Base-by-base conservation (phyloP, 2,329 filamentous ascomycete genomes). In the Microcyclospora tardicrescens region DNA sequence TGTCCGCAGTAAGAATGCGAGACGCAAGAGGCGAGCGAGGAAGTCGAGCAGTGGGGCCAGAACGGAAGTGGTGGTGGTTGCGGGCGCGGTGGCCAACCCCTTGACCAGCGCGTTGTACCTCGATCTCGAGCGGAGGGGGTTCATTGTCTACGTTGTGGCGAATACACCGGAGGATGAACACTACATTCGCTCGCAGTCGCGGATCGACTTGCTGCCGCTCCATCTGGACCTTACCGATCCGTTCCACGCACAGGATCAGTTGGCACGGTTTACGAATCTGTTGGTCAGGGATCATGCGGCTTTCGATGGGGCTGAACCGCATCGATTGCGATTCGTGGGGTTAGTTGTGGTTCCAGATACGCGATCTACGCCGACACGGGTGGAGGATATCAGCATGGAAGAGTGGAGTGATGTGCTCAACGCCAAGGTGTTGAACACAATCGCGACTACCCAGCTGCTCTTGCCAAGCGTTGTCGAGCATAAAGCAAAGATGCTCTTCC, bases 121-220 rank as follows among this genome's bases (percentile, higher is more conserved):
- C 35, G 91, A 98, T 56, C 68, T 98, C 49, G 91, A 96, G 63
- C 72, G 86, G 43, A 77, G 86, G 47, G 91, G 91, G 4, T 96
- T 93, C 59, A 83, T 96, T 43, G 84, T 96, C 40, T 98, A 86
- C 59, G 71, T 98, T 43, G 83, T 93, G 1, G 89, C 86, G 53
- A 81, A 77, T 46, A 84, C 77, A n/a, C 65, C 78, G 42, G 84
- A 94, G 52, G 89, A 96, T 49, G 86, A 96, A 59, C 70, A 79
- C 28, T 65, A 81, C 46, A 78, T 96, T 11, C 75, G 84, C 43
- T 73, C 75, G 43, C 75, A 93, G 58, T 73, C 78, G n/a, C 72
- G 85, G 44, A 70, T 77, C 6, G 91, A 96, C 56, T 81, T 96
- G 47, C 75, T 81, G 45, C 78, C 89, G 6, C 64, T 98, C 41